These are phyloP conservation scores for Orbilia blumenaviensis DNA, from an alignment of 2,329 filamentous ascomycete species.

Conservation along the genomic window DNA sequence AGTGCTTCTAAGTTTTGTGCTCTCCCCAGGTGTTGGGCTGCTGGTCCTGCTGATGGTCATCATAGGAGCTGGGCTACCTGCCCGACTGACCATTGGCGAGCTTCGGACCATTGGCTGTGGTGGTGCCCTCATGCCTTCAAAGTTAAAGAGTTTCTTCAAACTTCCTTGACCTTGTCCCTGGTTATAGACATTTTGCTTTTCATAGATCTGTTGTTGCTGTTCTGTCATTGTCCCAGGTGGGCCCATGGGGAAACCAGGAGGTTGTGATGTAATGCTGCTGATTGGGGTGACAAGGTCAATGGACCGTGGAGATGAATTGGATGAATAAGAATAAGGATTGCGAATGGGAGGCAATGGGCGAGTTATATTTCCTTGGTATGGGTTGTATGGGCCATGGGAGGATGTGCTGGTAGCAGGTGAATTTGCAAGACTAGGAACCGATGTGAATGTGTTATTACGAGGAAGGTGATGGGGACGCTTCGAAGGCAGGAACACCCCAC, in stretches of 20 bases:
- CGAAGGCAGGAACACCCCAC: slow-evolving; percentile 32
- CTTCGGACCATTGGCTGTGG: slow-evolving; percentile 13
- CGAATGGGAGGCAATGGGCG: slow-evolving; percentile 57
- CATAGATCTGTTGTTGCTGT: slow-evolving; percentile 48
- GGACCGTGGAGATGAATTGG: slow-evolving; percentile 57
- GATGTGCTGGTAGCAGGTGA: slow-evolving; percentile 37
- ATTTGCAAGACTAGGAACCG: slow-evolving; percentile 52
- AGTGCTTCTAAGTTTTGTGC: slow-evolving; percentile 43
- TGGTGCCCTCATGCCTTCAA: slow-evolving; percentile 57
- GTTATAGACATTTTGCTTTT: slow-evolving; percentile 47
- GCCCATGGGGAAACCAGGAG: slow-evolving; percentile 19
- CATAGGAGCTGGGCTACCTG: slow-evolving; percentile 28
- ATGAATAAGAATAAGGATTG: slow-evolving; percentile 55
- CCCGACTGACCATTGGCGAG: slow-evolving; percentile 37
- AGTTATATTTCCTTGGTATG: slow-evolving; percentile 52
- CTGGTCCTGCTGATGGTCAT: slow-evolving; percentile 29
- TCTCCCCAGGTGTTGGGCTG: slow-evolving; percentile 49
- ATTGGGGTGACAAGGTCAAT: slow-evolving; percentile 58
- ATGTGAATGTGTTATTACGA: slow-evolving; percentile 54
- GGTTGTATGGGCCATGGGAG: slow-evolving; percentile 31
- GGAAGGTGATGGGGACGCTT: slow-evolving; percentile 54
- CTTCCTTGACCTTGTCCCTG: slow-evolving; percentile 49
- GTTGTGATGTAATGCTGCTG: slow-evolving; percentile 46
- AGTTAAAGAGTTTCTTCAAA: slow-evolving; percentile 58
- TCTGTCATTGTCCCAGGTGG: slow-evolving; percentile 2